Evolutionary conservation across 176 grass and related monocot species (phyloP).

Genomic region (Tillandsia leiboldiana): DNA sequence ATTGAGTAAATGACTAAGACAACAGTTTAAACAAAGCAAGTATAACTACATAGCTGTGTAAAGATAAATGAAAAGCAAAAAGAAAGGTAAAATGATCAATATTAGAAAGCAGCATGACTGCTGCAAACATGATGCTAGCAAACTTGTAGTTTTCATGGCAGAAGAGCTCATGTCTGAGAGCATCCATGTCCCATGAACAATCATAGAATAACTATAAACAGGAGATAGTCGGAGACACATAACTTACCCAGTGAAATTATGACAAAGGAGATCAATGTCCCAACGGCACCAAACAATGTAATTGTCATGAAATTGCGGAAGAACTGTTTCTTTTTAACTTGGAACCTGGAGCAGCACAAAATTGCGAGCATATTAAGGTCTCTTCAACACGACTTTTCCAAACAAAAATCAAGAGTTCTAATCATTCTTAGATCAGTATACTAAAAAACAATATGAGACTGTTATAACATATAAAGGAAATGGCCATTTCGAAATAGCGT

Average conservation of each 20-base stretch:
- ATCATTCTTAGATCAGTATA: neutral
- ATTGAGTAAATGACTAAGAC: too few species aligned
- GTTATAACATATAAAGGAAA: too few species aligned
- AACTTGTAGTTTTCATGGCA: too few species aligned
- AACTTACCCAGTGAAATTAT: conserved; percentile 68
- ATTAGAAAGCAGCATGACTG: too few species aligned
- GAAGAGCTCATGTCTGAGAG: too few species aligned
- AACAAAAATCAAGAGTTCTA: neutral
- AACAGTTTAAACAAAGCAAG: too few species aligned
- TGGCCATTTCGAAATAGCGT: too few species aligned
- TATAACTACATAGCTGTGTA: too few species aligned
- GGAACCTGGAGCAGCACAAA: conserved; percentile 36
- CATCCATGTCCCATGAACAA: too few species aligned
- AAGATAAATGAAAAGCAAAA: too few species aligned
- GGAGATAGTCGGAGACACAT: conserved; percentile 5
- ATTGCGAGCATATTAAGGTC: neutral
- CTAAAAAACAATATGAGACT: neutral
- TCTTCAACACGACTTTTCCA: neutral
- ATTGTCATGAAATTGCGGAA: conserved; percentile 85
- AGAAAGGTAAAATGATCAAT: too few species aligned
- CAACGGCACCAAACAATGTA: conserved; percentile 60
- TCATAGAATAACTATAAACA: neutral
- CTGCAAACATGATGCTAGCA: too few species aligned
- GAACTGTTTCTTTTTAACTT: conserved; percentile 90
- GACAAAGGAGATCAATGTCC: conserved; percentile 66